Base-by-base conservation (phyloP, 2,329 filamentous ascomycete genomes). In the Diaporthe humulicola region DNA sequence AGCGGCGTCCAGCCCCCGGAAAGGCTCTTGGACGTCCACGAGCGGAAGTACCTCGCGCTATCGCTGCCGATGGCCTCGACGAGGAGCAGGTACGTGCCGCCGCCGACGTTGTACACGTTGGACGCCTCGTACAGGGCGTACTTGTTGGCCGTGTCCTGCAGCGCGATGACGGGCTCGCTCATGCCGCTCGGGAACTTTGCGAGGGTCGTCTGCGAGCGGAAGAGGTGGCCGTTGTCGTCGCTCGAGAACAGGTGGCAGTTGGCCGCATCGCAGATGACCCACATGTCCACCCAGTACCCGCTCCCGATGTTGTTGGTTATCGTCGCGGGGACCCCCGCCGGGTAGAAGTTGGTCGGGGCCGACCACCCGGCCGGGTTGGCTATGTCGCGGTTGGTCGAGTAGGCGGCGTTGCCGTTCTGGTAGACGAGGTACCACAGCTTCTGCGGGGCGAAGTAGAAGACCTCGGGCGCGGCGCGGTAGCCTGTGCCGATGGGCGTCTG, bases 201-300 rank as follows among this genome's bases (percentile, higher is more conserved):
- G 2, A 57, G 17, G 1, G 17, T 1, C 2, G 54, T 57, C 30
- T 57, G 54, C 3, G 54, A 57, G 30, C 54, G 54, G 54, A 19
- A 57, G 2, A 57, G 54, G 28, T 57, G 54, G 28, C 54, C 54
- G 3, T 57, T 57, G 54, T 57, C 54, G 17, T 57, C 54, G 54
- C 54, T 57, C 30, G 54, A 57, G 54, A 57, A 57, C 15, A 57
- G 28, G 30, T 33, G 54, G 54, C 54, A 57, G 54, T 57, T 10
- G 17, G 28, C 54, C 54, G 54, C 17, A 28, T 57, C 54, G 17
- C 54, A 57, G 54, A 57, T 57, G 28, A 57, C 54, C 28, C 54
- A 57, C 54, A 57, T 57, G 17, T 57, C 54, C 15, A 57, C 54
- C 54, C 54, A 57, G 54, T 57, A 57, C 4, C 54, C 54, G 54